Conservation (phyloP, 257 asterid genomes). For the Fraxinus americana region DNA sequence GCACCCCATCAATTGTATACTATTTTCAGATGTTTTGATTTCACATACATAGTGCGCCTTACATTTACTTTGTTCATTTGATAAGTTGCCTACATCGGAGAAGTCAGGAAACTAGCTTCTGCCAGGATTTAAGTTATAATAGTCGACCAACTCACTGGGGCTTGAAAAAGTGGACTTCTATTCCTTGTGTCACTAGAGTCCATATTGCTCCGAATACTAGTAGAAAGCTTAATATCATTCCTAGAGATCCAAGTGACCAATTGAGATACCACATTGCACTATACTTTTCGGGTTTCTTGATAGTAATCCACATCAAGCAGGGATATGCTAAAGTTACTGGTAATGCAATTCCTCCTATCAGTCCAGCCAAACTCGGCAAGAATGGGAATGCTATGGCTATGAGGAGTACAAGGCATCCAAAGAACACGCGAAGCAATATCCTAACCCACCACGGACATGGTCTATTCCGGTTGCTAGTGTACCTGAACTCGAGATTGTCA, state of each 20-base stretch:
- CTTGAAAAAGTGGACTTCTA: constrained; percentile 68
- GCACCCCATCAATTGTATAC: not conserved
- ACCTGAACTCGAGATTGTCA: constrained; percentile 82
- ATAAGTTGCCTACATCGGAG: not conserved
- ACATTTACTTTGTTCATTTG: not conserved
- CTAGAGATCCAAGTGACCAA: constrained; percentile 68
- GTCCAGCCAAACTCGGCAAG: constrained; percentile 73
- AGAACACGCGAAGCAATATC: constrained; percentile 50
- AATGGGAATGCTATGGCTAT: constrained; percentile 80
- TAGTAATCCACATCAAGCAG: constrained; percentile 78
- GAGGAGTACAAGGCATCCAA: constrained; percentile 77
- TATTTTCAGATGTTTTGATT: not conserved
- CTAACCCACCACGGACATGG: constrained; percentile 93
- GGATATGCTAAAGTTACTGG: constrained; percentile 90
- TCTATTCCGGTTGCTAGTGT: constrained; percentile 63
- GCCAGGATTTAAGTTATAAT: not conserved
- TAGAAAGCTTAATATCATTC: constrained; percentile 61
- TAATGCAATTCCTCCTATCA: constrained; percentile 77
- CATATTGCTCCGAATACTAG: constrained; percentile 73
- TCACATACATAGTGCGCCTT: not conserved
- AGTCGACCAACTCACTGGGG: constrained; percentile 44
- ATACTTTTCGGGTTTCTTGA: constrained; percentile 56
- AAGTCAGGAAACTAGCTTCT: not conserved
- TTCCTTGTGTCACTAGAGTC: constrained; percentile 73
- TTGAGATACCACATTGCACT: constrained; percentile 68